Evolutionary conservation across 345 rosid genomes (phyloP).

Genomic region (Eucalyptus erythrocorys): DNA sequence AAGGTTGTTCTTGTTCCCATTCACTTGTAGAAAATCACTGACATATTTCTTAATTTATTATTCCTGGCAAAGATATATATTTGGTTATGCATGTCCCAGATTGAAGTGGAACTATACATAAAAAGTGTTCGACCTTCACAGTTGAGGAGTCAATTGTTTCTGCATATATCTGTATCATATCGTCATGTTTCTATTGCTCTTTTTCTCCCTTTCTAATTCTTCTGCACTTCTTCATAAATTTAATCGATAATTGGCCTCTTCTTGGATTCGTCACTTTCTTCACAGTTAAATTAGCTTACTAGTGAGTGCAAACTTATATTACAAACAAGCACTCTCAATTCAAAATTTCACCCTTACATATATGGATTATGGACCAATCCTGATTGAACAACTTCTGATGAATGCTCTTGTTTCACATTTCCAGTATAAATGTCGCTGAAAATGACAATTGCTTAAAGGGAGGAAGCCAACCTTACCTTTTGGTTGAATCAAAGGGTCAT

Average conservation of each 20-base stretch:
- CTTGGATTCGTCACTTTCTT: neutral
- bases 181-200: neutral
- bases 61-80: neutral
- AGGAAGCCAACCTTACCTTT: constrained; percentile 44
- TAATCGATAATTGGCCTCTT: neutral
- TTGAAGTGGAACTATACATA: neutral
- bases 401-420: neutral
- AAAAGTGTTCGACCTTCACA: neutral
- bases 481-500: constrained; percentile 88
- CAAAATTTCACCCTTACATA: neutral
- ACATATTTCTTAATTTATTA: neutral
- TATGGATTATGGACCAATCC: neutral
- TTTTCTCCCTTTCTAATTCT: neutral
- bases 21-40: neutral
- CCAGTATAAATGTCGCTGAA: constrained; percentile 45
- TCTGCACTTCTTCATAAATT: neutral
- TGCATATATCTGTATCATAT: neutral
- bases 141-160: neutral
- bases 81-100: neutral
- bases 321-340: neutral
- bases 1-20: constrained; percentile 40
- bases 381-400: neutral
- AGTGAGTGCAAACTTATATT: neutral
- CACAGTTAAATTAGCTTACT: neutral
- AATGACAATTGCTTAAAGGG: constrained; percentile 51